Evolutionary conservation across 2,329 filamentous ascomycete species (phyloP).

Genomic region (Helminthosporium solani): DNA sequence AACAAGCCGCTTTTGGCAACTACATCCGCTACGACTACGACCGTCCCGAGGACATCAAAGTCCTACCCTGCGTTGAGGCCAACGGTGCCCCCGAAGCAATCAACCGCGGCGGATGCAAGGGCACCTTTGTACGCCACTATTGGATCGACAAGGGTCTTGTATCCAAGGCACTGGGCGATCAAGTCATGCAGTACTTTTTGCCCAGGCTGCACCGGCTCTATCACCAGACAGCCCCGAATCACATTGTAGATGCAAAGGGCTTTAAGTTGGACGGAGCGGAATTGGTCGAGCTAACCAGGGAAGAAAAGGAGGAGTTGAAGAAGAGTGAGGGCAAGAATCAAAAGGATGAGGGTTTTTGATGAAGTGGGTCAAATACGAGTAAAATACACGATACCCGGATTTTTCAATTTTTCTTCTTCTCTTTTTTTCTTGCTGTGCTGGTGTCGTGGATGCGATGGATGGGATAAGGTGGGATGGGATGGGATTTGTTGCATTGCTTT

Average conservation of each 20-base stretch:
- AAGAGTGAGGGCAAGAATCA: conserved; percentile 31
- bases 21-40: conserved; percentile 43
- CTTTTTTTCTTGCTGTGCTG: background rate
- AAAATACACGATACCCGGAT: background rate
- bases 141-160: conserved; percentile 41
- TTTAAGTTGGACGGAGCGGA: conserved; percentile 36
- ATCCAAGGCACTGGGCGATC: conserved; percentile 32
- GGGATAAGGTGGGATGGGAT: background rate
- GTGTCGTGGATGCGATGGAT: too few relatives aligned
- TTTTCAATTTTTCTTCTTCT: background rate
- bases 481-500: background rate
- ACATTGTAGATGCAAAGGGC: conserved; percentile 39
- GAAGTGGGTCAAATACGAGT: background rate
- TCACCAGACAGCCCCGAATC: conserved; percentile 25
- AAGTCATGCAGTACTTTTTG: conserved; percentile 41
- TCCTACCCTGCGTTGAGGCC: conserved; percentile 42
- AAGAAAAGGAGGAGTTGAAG: conserved; percentile 30
- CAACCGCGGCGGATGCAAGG: conserved; percentile 38
- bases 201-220: conserved; percentile 38
- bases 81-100: conserved; percentile 41
- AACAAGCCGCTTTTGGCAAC: conserved; percentile 43
- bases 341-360: conserved; percentile 38
- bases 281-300: conserved; percentile 31
- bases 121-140: conserved; percentile 43
- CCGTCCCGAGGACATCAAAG: conserved; percentile 39